Conservation (phyloP, 116 monocot species). For the Dioscorea cayenensis region DNA sequence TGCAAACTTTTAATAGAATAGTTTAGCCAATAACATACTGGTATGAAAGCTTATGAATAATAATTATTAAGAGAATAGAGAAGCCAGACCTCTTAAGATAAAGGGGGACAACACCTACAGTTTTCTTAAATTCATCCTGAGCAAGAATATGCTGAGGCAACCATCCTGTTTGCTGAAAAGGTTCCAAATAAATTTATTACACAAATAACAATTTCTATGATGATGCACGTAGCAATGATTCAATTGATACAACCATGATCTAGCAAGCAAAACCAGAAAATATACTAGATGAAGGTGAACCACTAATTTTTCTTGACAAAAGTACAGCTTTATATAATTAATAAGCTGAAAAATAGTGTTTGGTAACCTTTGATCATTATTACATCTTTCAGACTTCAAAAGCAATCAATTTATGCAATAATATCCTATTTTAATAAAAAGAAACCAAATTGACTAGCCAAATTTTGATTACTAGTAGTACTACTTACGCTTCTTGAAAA, state of each 20-base stretch:
- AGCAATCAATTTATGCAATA: no score
- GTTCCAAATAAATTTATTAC: conserved; percentile 8
- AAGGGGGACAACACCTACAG: conserved; percentile 95
- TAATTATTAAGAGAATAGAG: not conserved
- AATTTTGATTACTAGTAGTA: no score
- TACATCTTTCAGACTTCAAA: no score
- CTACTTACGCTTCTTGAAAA: no score
- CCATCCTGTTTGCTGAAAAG: conserved; percentile 97
- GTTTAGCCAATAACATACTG: not conserved
- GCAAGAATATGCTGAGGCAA: conserved; percentile 89
- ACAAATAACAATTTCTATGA: not conserved
- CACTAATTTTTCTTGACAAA: not conserved
- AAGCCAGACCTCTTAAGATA: conserved; percentile 92
- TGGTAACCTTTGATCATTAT: no score
- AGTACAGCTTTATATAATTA: no score
- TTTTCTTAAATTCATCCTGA: conserved; percentile 75
- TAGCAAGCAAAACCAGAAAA: not conserved
- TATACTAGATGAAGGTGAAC: not conserved
- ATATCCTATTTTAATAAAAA: no score
- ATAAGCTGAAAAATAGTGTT: no score
- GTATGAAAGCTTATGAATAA: conserved; percentile 3
- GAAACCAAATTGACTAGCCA: no score
- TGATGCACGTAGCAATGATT: not conserved
- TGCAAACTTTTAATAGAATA: conserved; percentile 25
- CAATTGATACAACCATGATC: not conserved